Percentiles rank a stretch among this genome's conserved stretches.
Evolutionary conservation across 2,329 filamentous ascomycete genomes (phyloP).

Genomic region (Rosellinia necatrix): DNA sequence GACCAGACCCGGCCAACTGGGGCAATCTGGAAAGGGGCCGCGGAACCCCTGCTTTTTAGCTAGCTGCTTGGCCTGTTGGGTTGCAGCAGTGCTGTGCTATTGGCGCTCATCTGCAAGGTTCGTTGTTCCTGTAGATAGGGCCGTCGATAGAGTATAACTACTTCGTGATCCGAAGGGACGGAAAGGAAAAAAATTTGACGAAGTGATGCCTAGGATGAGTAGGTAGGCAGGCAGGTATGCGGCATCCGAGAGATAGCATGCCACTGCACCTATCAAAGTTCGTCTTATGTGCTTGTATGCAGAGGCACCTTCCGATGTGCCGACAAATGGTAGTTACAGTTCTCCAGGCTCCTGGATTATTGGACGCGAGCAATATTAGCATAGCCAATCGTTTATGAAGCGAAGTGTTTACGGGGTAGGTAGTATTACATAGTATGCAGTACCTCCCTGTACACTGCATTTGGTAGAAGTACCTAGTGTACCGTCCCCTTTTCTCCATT

Average conservation of each 20-base stretch:
- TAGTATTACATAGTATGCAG: not conserved
- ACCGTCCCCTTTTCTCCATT: too few species aligned
- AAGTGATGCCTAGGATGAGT: too few species aligned
- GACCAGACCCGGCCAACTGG: conserved; percentile 1
- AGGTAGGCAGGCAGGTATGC: too few species aligned
- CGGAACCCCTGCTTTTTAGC: conserved; percentile 11
- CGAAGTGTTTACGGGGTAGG: conserved; percentile 1
- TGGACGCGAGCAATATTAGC: conserved; percentile 2
- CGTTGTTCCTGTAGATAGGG: too few species aligned
- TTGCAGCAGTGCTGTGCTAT: too few species aligned
- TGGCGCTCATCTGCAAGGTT: conserved; percentile 15
- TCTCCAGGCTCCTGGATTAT: not conserved
- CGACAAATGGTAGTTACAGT: conserved; percentile 13
- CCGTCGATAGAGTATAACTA: too few species aligned
- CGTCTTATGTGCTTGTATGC: not conserved
- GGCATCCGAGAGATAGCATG: conserved; percentile 16
- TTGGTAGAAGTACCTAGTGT: too few species aligned
- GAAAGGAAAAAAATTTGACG: too few species aligned
- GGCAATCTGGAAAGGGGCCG: conserved; percentile 21
- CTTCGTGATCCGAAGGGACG: too few species aligned
- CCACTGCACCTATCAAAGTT: conserved; percentile 5
- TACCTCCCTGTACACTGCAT: too few species aligned
- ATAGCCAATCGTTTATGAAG: conserved; percentile 16
- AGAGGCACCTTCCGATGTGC: not conserved
- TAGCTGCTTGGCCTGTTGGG: conserved; percentile 3